phyloP scores from a whole-genome alignment of 805 yeast species.

The Teunomyces barrocoloradensis region DNA sequence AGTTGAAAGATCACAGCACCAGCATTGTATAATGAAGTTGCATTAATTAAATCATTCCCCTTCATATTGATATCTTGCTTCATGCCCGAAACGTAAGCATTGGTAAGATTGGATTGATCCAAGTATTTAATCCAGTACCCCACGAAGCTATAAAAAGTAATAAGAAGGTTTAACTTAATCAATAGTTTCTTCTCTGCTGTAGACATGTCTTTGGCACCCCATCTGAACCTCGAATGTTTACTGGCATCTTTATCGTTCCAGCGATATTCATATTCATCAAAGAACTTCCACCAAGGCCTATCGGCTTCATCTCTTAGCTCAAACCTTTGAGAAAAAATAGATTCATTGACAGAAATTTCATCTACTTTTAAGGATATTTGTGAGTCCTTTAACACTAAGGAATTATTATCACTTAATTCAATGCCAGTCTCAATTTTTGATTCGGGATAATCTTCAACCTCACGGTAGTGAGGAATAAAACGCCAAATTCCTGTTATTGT shows the following conservation, averaged over 20 bases:
- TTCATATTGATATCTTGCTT: constrained; percentile 16
- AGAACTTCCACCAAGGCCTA: constrained; percentile 48
- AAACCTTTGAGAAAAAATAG: background rate
- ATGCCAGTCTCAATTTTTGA: background rate
- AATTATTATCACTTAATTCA: background rate
- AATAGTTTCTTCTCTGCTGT: constrained; percentile 22
- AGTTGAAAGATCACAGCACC: constrained; percentile 23
- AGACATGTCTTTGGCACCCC: constrained; percentile 26
- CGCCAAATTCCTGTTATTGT: background rate
- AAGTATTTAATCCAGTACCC: constrained; percentile 25
- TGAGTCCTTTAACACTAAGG: background rate
- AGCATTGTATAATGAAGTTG: constrained; percentile 19
- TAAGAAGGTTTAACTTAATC: constrained; percentile 21
- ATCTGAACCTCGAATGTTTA: constrained; percentile 8
- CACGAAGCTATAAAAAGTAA: constrained; percentile 22
- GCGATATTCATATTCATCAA: constrained; percentile 35
- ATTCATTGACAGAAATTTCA: background rate
- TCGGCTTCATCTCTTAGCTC: constrained; percentile 54
- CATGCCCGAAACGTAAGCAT: constrained; percentile 22
- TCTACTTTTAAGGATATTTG: background rate
- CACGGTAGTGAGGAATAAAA: constrained; percentile 1
- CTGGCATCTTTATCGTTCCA: constrained; percentile 6
- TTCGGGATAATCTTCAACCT: constrained; percentile 2
- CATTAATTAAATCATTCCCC: constrained; percentile 20
- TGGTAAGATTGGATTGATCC: constrained; percentile 22